phyloP scores from a whole-genome alignment of 306 rosid species.

The Ceratonia siliqua region DNA sequence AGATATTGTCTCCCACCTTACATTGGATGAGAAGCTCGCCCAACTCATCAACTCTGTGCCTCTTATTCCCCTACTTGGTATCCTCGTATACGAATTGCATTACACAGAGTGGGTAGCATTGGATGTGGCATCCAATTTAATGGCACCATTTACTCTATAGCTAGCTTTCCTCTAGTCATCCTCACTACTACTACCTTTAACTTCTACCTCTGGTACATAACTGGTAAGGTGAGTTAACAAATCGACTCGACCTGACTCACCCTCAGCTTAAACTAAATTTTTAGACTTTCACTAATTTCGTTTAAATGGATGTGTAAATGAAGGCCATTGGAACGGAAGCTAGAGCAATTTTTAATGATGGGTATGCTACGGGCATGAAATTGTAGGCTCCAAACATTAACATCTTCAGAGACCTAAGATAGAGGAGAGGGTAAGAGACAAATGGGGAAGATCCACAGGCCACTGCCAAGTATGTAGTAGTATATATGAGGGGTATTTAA shows the following conservation, averaged over 20 bases:
- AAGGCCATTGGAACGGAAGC: slow-evolving; percentile 80
- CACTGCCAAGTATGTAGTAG: slow-evolving; percentile 60
- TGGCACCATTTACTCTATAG: slow-evolving; percentile 50
- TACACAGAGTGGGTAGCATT: slow-evolving; percentile 65
- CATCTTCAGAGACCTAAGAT: slow-evolving; percentile 90
- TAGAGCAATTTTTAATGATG: slow-evolving; percentile 74
- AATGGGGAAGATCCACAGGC: slow-evolving; percentile 89
- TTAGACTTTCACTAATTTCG: too few relatives aligned
- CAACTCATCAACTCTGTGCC: slow-evolving; percentile 88
- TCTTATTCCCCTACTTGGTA: slow-evolving; percentile 80
- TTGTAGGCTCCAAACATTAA: slow-evolving; percentile 97
- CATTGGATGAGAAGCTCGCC: slow-evolving; percentile 83
- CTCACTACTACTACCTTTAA: slow-evolving; percentile 86
- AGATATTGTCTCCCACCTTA: slow-evolving; percentile 82
- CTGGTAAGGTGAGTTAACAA: slow-evolving; percentile 54
- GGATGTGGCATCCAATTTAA: slow-evolving; percentile 62
- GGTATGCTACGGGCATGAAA: slow-evolving; percentile 80
- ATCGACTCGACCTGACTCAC: neutral
- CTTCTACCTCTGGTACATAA: slow-evolving; percentile 71
- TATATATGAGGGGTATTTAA: slow-evolving; percentile 83
- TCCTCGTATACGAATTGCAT: slow-evolving; percentile 85
- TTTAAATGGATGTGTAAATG: neutral
- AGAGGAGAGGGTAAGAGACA: slow-evolving; percentile 99
- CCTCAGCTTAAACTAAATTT: neutral
- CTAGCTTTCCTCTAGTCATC: slow-evolving; percentile 97